Evolutionary conservation across 495 filamentous ascomycete genomes (phyloP).

Genomic region (Zalerion maritima): DNA sequence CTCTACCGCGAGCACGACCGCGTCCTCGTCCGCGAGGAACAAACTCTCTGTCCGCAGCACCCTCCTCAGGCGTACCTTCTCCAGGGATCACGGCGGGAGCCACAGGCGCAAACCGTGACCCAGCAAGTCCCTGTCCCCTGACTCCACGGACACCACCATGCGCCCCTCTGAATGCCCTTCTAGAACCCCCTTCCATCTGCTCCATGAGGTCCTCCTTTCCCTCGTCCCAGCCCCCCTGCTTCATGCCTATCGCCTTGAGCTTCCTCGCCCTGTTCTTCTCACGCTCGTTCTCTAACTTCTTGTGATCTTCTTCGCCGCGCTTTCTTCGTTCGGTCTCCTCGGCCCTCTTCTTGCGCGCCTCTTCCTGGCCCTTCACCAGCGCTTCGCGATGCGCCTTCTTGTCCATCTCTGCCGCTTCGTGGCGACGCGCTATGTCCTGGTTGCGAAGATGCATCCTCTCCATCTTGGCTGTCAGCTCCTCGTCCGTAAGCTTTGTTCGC

Average conservation of each 20-base stretch:
- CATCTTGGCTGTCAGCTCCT: slow-evolving; percentile 36
- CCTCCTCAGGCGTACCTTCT: slow-evolving; percentile 9
- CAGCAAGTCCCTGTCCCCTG: slow-evolving; percentile 12
- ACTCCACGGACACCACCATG: slow-evolving; percentile 27
- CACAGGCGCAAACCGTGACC: slow-evolving; percentile 22
- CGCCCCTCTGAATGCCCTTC: slow-evolving; percentile 22
- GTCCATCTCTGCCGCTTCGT: slow-evolving; percentile 36
- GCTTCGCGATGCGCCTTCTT: slow-evolving; percentile 33
- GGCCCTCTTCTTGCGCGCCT: slow-evolving; percentile 27
- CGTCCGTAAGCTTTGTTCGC: slow-evolving; percentile 37
- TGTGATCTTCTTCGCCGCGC: slow-evolving; percentile 25
- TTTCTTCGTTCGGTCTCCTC: slow-evolving; percentile 25
- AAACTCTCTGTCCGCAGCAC: slow-evolving; percentile 10
- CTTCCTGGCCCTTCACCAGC: slow-evolving; percentile 35
- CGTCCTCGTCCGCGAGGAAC: slow-evolving; percentile 11
- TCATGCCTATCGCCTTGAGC: slow-evolving; percentile 27
- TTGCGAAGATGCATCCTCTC: slow-evolving; percentile 32
- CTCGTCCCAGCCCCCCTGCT: slow-evolving; percentile 33
- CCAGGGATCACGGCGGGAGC: too few relatives aligned
- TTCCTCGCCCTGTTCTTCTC: slow-evolving; percentile 33
- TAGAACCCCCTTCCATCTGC: slow-evolving; percentile 16
- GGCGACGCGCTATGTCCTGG: slow-evolving; percentile 31
- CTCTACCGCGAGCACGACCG: slow-evolving; percentile 13
- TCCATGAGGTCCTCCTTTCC: slow-evolving; percentile 22
- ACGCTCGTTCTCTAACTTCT: slow-evolving; percentile 34